Conservation (phyloP, 2,329 filamentous ascomycete species). For the Sarocladium strictum region DNA sequence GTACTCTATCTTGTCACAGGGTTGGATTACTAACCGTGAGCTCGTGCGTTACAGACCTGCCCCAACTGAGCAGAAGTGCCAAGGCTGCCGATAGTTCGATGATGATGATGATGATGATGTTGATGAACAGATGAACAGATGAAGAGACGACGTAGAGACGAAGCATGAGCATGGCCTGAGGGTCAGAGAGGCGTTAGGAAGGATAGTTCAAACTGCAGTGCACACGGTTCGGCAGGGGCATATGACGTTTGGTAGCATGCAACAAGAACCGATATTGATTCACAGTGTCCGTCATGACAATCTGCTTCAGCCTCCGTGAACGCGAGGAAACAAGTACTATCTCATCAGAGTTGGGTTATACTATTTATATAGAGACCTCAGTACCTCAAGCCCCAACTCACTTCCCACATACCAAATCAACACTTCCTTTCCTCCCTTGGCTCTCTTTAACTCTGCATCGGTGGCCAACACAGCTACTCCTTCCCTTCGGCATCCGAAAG, state of each 20-base stretch:
- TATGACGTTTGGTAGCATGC: background rate
- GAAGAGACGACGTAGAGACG: constrained; percentile 6
- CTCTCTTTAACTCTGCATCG: background rate
- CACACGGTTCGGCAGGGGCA: too few relatives aligned
- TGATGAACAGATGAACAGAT: background rate
- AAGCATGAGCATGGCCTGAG: background rate
- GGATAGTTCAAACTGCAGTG: background rate
- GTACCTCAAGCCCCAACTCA: background rate
- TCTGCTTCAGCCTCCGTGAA: too few relatives aligned
- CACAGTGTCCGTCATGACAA: too few relatives aligned
- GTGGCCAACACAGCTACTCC: too few relatives aligned
- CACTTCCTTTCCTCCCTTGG: background rate
- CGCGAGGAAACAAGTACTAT: too few relatives aligned
- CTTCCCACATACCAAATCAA: background rate
- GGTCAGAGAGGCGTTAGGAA: background rate
- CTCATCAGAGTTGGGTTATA: too few relatives aligned
- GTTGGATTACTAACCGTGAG: background rate
- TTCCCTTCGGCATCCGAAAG: background rate
- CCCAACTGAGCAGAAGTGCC: constrained; percentile 19
- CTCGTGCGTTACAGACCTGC: constrained; percentile 21
- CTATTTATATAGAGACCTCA: background rate
- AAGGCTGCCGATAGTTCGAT: background rate
- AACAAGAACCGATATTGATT: background rate
- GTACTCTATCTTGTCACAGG: background rate
- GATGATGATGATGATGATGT: constrained; percentile 1